phyloP scores from a whole-genome alignment of 352 stramenopile species.

The Phytophthora quininea region DNA sequence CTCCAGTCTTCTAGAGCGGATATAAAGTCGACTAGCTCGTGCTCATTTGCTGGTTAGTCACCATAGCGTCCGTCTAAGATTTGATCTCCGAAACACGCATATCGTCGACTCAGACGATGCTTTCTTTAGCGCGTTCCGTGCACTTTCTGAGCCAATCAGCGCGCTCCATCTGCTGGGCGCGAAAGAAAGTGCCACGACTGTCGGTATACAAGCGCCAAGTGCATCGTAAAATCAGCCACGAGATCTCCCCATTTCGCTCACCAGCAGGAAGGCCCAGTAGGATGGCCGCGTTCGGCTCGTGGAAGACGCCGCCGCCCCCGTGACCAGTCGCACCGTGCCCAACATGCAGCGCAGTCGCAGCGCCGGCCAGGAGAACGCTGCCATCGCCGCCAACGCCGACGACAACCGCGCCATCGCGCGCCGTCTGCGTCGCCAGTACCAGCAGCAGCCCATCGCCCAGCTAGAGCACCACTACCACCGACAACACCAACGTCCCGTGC shows the following conservation, averaged over 20 bases:
- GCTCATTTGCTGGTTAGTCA: too few relatives aligned
- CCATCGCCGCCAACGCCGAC: conserved; percentile 10
- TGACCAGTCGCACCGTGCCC: conserved; percentile 26
- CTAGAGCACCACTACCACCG: conserved; percentile 42
- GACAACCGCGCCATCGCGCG: conserved; percentile 29
- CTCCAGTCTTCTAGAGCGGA: conserved; percentile 21
- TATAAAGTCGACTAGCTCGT: too few relatives aligned
- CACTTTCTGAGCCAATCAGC: too few relatives aligned
- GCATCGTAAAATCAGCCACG: neutral
- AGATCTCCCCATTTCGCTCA: conserved; percentile 2
- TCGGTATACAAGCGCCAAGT: neutral
- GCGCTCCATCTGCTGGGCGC: too few relatives aligned
- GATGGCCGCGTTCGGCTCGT: neutral
- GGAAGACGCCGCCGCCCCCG: neutral
- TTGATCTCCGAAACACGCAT: too few relatives aligned
- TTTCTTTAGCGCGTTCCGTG: too few relatives aligned
- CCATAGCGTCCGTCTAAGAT: too few relatives aligned
- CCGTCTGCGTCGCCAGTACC: conserved; percentile 30
- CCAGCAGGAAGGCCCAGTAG: neutral
- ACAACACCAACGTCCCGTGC: conserved; percentile 24
- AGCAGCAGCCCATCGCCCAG: conserved; percentile 40
- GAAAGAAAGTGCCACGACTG: too few relatives aligned
- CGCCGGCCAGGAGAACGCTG: conserved; percentile 25
- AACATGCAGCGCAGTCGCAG: conserved; percentile 24
- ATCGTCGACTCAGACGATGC: too few relatives aligned